Percentiles rank a stretch among this genome's conserved stretches.
Conservation (phyloP, 139 green algal species). For the Spirogloea muscicola region DNA sequence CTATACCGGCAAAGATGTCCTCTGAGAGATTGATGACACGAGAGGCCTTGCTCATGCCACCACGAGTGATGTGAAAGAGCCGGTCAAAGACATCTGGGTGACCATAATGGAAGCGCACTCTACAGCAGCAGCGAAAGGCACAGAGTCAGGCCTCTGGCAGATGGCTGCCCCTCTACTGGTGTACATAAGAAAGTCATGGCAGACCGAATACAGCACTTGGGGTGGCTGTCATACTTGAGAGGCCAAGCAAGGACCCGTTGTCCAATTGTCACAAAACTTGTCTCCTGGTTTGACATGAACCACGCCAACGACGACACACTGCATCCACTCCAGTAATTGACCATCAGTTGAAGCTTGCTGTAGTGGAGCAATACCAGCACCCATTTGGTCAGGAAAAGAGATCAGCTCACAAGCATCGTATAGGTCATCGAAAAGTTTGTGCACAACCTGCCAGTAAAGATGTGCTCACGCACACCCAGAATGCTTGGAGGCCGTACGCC, state of each 20-base stretch:
- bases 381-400: background rate
- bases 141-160: background rate
- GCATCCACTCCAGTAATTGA: background rate
- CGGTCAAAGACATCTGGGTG: conserved; percentile 47
- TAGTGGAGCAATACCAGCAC: background rate
- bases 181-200: background rate
- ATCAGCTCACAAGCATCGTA: background rate
- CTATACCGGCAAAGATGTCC: conserved; percentile 37
- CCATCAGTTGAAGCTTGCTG: background rate
- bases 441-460: conserved; percentile 51
- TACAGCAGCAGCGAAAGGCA: background rate
- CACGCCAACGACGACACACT: conserved; percentile 22
- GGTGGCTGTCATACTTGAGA: conserved; percentile 1
- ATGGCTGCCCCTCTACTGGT: background rate
- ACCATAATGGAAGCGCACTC: conserved; percentile 44
- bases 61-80: conserved; percentile 31
- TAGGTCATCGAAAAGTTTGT: background rate
- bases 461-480: conserved; percentile 45
- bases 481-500: background rate
- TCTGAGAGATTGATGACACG: conserved; percentile 40
- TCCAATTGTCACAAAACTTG: conserved; percentile 39
- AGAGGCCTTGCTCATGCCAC: conserved; percentile 46
- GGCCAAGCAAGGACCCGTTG: conserved; percentile 37
- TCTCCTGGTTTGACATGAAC: conserved; percentile 45
- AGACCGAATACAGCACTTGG: background rate